phyloP scores from a whole-genome alignment of 331 rosid species.

The Quercus tomentella region DNA sequence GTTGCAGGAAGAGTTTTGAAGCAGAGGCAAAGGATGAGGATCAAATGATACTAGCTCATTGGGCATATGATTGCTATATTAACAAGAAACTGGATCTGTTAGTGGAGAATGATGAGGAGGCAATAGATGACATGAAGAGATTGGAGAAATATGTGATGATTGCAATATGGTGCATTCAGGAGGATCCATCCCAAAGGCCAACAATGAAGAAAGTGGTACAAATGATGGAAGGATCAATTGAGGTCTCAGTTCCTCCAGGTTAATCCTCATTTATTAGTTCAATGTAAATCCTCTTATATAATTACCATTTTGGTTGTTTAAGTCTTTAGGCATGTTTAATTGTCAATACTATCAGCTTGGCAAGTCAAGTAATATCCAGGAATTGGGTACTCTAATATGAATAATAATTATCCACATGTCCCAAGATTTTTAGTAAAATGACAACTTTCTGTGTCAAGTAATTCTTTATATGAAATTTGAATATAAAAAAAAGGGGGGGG shows the following conservation, averaged over 20 bases:
- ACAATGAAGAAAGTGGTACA: constrained; percentile 17
- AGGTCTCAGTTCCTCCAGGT: neutral
- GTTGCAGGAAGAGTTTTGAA: constrained; percentile 6
- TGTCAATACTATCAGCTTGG: neutral
- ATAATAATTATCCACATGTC: neutral
- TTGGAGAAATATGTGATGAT: constrained; percentile 3
- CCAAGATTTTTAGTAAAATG: too few relatives aligned
- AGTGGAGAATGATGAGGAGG: neutral
- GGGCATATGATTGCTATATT: constrained; percentile 12
- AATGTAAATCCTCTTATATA: neutral
- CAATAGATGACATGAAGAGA: neutral
- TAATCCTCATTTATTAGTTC: neutral
- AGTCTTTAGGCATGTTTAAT: neutral
- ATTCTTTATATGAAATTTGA: too few relatives aligned
- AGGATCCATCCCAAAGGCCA: constrained; percentile 12
- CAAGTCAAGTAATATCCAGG: neutral
- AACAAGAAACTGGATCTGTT: neutral
- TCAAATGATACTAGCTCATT: constrained; percentile 13
- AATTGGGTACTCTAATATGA: neutral
- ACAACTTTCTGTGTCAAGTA: too few relatives aligned
- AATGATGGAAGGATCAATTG: constrained; percentile 20
- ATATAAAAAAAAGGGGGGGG: too few relatives aligned
- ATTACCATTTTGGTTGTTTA: neutral
- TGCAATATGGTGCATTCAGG: constrained; percentile 22
- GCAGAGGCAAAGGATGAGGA: neutral